These are phyloP conservation scores for Monilinia vaccinii-corymbosi DNA, from an alignment of 2,329 filamentous ascomycete genomes.

Conservation along the genomic window DNA sequence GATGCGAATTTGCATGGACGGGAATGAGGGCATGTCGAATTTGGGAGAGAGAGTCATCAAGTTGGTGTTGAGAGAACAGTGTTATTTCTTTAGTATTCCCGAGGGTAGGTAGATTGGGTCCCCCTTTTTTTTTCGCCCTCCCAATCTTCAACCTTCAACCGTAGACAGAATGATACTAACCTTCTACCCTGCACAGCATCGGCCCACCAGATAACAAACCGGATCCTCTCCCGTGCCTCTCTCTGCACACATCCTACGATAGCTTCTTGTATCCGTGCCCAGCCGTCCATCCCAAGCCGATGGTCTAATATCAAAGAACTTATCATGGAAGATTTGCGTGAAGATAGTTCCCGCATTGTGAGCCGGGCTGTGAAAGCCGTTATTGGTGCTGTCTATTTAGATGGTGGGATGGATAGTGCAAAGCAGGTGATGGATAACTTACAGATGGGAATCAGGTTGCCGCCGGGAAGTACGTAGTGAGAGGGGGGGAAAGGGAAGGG, in stretches of 20 bases:
- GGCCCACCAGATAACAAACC: not conserved
- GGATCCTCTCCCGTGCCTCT: not conserved
- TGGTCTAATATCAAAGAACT: not conserved
- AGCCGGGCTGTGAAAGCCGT: slow-evolving; percentile 19
- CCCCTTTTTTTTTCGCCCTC: not conserved
- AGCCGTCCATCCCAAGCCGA: not conserved
- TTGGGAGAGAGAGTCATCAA: slow-evolving; percentile 17
- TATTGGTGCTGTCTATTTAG: slow-evolving; percentile 20
- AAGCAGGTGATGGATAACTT: slow-evolving; percentile 15
- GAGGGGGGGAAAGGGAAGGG: not conserved
- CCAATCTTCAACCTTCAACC: not conserved
- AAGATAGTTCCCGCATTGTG: slow-evolving; percentile 12
- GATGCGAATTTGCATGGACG: slow-evolving; percentile 11
- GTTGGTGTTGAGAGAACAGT: slow-evolving; percentile 15
- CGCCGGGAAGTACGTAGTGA: not conserved
- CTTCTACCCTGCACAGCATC: not conserved
- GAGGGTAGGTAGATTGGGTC: slow-evolving; percentile 6
- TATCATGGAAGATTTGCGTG: slow-evolving; percentile 15
- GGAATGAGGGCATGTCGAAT: slow-evolving; percentile 16
- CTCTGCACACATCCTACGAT: not conserved
- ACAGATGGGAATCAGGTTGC: not conserved
- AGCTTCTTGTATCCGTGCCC: not conserved
- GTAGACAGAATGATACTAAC: not conserved
- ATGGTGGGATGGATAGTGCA: slow-evolving; percentile 18
- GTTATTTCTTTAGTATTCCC: slow-evolving; percentile 14